Evolutionary conservation across 768 basidiomycete species (phyloP).

Genomic region (Mycena capillaripes): DNA sequence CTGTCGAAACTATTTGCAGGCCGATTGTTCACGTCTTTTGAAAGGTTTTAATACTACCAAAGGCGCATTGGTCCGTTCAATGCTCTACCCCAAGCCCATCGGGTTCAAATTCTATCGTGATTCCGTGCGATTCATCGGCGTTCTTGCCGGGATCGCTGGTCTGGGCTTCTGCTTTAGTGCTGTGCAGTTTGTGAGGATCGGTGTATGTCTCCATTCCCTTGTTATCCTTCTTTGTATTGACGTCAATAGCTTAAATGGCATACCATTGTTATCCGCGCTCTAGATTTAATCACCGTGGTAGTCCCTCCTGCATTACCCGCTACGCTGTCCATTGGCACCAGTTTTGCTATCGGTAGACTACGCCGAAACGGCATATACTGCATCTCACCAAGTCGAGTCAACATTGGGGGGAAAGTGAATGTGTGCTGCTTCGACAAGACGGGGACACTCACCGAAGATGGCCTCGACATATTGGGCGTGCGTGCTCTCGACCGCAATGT

Average conservation of each 20-base stretch:
- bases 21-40: conserved; percentile 6
- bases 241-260: conserved; percentile 82
- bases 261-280: conserved; percentile 90
- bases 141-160: conserved; percentile 91
- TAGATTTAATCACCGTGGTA: conserved; percentile 97
- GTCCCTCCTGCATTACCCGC: conserved; percentile 98
- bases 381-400: conserved; percentile 95
- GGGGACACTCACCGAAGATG: conserved; percentile 98
- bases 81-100: conserved; percentile 98
- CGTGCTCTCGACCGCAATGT: conserved; percentile 84
- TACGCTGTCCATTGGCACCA: conserved; percentile 96
- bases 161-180: conserved; percentile 94
- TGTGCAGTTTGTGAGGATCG: conserved; percentile 91
- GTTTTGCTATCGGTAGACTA: conserved; percentile 91
- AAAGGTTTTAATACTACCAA: conserved; percentile 96
- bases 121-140: conserved; percentile 90
- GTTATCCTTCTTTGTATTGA: conserved; percentile 3
- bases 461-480: conserved; percentile 95
- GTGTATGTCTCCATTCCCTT: conserved; percentile 63
- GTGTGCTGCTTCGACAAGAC: conserved; percentile 99
- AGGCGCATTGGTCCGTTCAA: conserved; percentile 94
- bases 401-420: conserved; percentile 95
- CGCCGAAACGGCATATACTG: conserved; percentile 93
- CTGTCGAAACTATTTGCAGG: neutral
- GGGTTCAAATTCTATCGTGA: conserved; percentile 99